Base-by-base conservation (phyloP, 192 early-diverging fungal genomes). In the Coemansia sp. region DNA sequence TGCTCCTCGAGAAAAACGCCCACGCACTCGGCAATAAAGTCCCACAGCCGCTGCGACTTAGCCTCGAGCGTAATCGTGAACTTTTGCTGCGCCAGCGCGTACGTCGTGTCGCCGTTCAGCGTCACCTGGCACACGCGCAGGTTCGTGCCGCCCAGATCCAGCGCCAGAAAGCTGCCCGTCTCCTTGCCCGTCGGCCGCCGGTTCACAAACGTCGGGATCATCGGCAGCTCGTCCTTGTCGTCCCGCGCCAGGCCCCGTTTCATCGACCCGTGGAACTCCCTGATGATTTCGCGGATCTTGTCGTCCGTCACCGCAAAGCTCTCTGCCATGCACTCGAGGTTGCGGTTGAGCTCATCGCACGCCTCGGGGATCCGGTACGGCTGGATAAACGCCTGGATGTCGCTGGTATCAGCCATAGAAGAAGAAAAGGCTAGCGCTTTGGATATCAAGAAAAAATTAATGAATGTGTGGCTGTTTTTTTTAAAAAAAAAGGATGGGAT, bases 131-230 rank as follows among this genome's bases (percentile, higher is more conserved):
- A 86, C 25, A 95, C 89, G 40, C 95, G 89, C 62, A 98, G 85
- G 81, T 97, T 95, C 35, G 94, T 94, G 14, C 95, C 97, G 47
- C 97, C 95, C 57, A 99, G 77, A 61, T 99, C 97, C 35, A 99
- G 81, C 14, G 97, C 92, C 44, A 94, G 77, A 80, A 86, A 95
- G 21, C 86, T 85, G 23, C 97, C 97, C 28, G 82, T 86, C 67
- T 99, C 97, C 56, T 73, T 81, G 25, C 95, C 94, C 25, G 79
- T 86, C 5, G 97, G 95, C 23, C 90, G 78, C 46, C 74, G 65
- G 6, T 86, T 84, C 54, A 97, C 91, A 80, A 86, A 95, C 4
- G 93, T 93, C 21, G 94, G 97, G 62, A 97, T 91, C 94, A 95
- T 95, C 48, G 84, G 86, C 21, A 92, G 45, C 33, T 81, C 83